phyloP scores from a whole-genome alignment of 805 yeast genomes.

The Sungouiozyma ichnusensis region DNA sequence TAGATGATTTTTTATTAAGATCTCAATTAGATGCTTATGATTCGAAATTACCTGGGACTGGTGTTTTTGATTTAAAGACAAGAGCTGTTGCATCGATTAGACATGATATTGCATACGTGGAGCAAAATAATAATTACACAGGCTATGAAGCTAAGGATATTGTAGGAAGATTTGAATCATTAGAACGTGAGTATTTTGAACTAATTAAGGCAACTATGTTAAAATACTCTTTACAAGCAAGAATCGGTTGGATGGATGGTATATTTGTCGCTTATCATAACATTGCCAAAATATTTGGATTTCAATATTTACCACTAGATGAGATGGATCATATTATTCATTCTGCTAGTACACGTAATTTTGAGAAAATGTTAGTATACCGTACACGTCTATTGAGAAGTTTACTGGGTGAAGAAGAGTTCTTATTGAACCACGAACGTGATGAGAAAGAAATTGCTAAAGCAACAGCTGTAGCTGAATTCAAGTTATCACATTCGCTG shows the following conservation, averaged over 20 bases:
- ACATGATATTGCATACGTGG: constrained; percentile 57
- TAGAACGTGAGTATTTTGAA: constrained; percentile 69
- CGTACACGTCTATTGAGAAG: constrained; percentile 9
- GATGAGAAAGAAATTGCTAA: constrained; percentile 19
- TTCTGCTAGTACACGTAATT: constrained; percentile 29
- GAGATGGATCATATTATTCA: constrained; percentile 62
- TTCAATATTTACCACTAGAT: constrained; percentile 69
- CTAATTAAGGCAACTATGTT: constrained; percentile 64
- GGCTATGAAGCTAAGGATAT: constrained; percentile 56
- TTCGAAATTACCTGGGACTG: constrained; percentile 71
- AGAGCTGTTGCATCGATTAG: constrained; percentile 84
- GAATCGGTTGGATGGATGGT: constrained; percentile 96
- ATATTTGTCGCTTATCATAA: constrained; percentile 89
- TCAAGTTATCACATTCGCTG: constrained; percentile 46
- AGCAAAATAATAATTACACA: constrained; percentile 42
- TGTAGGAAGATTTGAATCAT: constrained; percentile 66
- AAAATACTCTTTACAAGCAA: constrained; percentile 82
- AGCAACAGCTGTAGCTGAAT: constrained; percentile 56
- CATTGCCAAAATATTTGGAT: constrained; percentile 70
- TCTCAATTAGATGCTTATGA: constrained; percentile 87
- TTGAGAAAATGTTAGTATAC: constrained; percentile 8
- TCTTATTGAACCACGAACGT: constrained; percentile 13
- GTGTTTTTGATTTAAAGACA: constrained; percentile 85
- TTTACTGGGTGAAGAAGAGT: constrained; percentile 16
- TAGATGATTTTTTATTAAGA: constrained; percentile 65